phyloP scores from a whole-genome alignment of 257 asterid species.

The Cinchona pubescens region DNA sequence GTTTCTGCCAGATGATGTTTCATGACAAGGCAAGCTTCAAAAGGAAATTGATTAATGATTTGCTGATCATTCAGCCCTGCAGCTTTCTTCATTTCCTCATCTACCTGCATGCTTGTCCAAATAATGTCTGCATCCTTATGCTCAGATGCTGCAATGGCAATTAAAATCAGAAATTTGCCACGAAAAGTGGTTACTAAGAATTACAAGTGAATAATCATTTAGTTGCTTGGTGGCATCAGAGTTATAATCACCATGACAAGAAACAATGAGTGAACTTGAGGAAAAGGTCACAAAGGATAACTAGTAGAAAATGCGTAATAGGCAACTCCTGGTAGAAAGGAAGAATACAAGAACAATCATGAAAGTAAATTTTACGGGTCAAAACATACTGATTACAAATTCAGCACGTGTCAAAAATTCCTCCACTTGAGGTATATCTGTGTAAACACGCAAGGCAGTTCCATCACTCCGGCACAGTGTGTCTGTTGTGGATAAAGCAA shows the following conservation, averaged over 20 bases:
- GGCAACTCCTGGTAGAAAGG: not conserved
- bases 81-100: conserved; percentile 76
- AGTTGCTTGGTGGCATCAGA: not conserved
- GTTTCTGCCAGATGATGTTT: conserved; percentile 95
- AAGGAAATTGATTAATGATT: conserved; percentile 84
- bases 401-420: conserved; percentile 84
- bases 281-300: not conserved
- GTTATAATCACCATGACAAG: not conserved
- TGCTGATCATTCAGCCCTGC: conserved; percentile 77
- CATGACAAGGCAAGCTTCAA: conserved; percentile 95
- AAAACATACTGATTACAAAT: conserved; percentile 63
- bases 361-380: not conserved
- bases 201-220: not conserved
- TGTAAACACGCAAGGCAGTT: conserved; percentile 65
- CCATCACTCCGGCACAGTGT: conserved; percentile 42
- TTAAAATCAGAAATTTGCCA: not conserved
- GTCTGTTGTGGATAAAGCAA: conserved; percentile 36
- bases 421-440: conserved; percentile 86
- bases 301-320: not conserved
- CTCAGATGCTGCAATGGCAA: conserved; percentile 59
- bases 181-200: not conserved
- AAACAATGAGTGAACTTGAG: not conserved
- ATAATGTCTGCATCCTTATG: conserved; percentile 88
- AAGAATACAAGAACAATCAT: not conserved
- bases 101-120: conserved; percentile 87